Evolutionary conservation across 148 eudicot species (phyloP), one percentile per base, ranked within the genome.

Genomic region (Diospyros kaki): DNA sequence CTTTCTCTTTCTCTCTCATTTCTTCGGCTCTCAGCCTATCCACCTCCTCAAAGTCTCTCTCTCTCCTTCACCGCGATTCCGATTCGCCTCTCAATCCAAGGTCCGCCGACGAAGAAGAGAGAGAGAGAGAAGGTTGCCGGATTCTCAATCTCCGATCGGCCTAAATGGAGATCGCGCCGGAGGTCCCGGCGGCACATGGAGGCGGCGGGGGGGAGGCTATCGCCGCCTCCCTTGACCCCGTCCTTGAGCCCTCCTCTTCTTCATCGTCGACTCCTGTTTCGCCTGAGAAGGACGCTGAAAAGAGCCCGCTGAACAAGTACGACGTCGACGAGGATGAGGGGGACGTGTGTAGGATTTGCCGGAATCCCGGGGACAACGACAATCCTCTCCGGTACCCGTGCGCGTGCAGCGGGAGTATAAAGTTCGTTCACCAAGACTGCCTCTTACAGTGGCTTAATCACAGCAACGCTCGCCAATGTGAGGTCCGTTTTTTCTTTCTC

Each of bases 371-470:
- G 5, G 98, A 93, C 5, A 63, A 77, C 42, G 98, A 91, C 58
- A 87, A 91, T 80, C 98, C 98, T 52, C 78, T 93, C 42, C 84
- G 91, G 55, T 93, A 93, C 76, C 98, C 96, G 1, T 93, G 98
- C 74, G 98, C 98, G 4, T 93, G 98, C 81, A 91, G 96, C 75
- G 98, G 98, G 1, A 93, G 98, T 67, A 93, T 93, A 66, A 93
- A 93, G 84, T 93, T 86, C 77, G 98, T 93, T 76, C 98, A 93
- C 71, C 96, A 93, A 77, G 96, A 93, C 81, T 93, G 98, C 64
- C 93, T 93, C 50, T 93, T 93, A 63, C 98, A 93, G 84, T 93
- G 98, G 96, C 98, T 93, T n/a, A 92, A 87, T 86, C 98, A 92
- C 69, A 90, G 96, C 87, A 90, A 94, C 77, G 94, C 96, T 75